Percentiles rank a stretch among this genome's conserved stretches.
Conservation (phyloP, 352 stramenopile genomes). For the Phytophthora lateralis region DNA sequence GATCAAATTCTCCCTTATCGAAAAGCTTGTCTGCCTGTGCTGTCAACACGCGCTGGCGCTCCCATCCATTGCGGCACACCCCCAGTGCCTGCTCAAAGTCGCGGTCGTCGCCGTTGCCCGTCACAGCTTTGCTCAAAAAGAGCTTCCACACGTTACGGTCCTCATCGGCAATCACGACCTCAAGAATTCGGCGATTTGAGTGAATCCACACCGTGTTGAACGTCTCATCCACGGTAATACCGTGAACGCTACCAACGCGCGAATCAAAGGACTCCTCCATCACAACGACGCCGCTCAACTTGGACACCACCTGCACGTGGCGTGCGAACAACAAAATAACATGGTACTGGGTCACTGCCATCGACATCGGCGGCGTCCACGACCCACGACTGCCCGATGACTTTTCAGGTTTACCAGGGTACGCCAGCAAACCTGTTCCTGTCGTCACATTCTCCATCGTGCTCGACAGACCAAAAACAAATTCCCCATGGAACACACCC, state of each 20-base stretch:
- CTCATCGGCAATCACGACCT: slow-evolving; percentile 84
- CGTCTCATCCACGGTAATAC: slow-evolving; percentile 71
- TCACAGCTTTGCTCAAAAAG: slow-evolving; percentile 88
- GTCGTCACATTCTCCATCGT: slow-evolving; percentile 87
- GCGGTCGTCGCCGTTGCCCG: slow-evolving; percentile 65
- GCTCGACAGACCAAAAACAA: slow-evolving; percentile 72
- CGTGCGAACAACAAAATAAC: slow-evolving; percentile 89
- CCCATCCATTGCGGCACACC: slow-evolving; percentile 81
- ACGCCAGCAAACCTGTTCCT: slow-evolving; percentile 71
- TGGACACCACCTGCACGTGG: slow-evolving; percentile 85
- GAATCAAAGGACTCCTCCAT: slow-evolving; percentile 85
- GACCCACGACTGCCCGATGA: slow-evolving; percentile 36
- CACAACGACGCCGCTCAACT: slow-evolving; percentile 87
- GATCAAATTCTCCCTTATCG: slow-evolving; percentile 82
- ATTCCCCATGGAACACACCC: slow-evolving; percentile 91
- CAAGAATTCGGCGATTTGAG: slow-evolving; percentile 79
- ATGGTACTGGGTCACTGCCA: slow-evolving; percentile 93
- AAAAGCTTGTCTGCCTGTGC: slow-evolving; percentile 93
- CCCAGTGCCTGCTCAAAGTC: slow-evolving; percentile 91
- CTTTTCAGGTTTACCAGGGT: slow-evolving; percentile 67
- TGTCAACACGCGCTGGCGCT: slow-evolving; percentile 87
- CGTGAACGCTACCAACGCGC: slow-evolving; percentile 72
- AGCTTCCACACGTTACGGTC: slow-evolving; percentile 93
- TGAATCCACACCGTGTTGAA: slow-evolving; percentile 87
- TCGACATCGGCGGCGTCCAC: slow-evolving; percentile 76